Conservation (phyloP, 2,329 filamentous ascomycete species). For the Colletotrichum truncatum region DNA sequence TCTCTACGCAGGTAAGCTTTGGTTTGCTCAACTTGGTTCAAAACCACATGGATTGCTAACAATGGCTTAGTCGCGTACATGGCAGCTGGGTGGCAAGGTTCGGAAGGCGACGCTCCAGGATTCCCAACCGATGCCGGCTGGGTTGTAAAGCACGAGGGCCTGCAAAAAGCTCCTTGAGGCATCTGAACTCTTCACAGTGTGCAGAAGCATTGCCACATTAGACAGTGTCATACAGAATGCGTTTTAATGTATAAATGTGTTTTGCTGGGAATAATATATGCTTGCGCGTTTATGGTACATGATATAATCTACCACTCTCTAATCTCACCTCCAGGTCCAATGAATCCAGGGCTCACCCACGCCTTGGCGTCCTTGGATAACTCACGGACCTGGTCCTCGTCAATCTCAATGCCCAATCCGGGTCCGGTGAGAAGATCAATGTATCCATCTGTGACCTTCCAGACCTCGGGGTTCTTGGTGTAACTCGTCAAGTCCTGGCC, state of each 20-base stretch:
- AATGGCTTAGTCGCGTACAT: constrained; percentile 44
- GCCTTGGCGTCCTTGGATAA: constrained; percentile 66
- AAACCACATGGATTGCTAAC: neutral
- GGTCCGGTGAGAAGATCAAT: constrained; percentile 67
- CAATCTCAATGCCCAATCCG: constrained; percentile 75
- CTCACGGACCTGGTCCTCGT: constrained; percentile 73
- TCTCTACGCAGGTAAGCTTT: constrained; percentile 40
- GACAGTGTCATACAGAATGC: no score
- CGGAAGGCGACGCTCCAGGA: constrained; percentile 39
- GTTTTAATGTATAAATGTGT: no score
- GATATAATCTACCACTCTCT: constrained; percentile 72
- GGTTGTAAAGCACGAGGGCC: constrained; percentile 44
- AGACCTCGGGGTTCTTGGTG: constrained; percentile 70
- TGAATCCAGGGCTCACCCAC: constrained; percentile 74
- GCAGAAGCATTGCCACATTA: no score
- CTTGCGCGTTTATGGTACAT: no score
- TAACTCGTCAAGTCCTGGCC: constrained; percentile 74
- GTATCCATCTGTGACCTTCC: constrained; percentile 73
- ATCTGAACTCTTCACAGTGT: no score
- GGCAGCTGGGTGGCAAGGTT: constrained; percentile 35
- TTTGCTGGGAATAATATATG: no score
- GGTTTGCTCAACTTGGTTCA: accelerated
- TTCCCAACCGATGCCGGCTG: constrained; percentile 46
- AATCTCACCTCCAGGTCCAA: constrained; percentile 72
- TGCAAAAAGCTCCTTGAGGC: constrained; percentile 38